Conservation (phyloP, 495 filamentous ascomycete species). For the Lasiosphaeria hispida region DNA sequence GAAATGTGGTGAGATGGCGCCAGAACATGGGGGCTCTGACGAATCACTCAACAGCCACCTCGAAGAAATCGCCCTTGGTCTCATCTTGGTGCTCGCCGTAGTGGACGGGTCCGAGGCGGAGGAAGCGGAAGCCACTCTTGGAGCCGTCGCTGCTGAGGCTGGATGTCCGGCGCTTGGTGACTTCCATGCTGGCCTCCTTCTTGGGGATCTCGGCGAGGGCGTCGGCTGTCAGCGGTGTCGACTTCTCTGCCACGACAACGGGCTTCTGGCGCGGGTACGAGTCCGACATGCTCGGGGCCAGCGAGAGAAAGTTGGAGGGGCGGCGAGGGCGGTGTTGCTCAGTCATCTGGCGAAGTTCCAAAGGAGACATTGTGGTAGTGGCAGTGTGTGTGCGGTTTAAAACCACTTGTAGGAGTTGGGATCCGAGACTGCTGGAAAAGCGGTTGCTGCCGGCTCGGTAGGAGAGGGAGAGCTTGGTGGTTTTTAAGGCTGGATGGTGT, state of each 20-base stretch:
- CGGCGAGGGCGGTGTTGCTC: slow-evolving; percentile 30
- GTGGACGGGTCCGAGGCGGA: slow-evolving; percentile 51
- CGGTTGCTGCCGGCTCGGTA: too few species aligned
- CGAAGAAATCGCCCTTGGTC: slow-evolving; percentile 44
- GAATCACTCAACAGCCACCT: slow-evolving; percentile 41
- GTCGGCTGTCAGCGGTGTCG: slow-evolving; percentile 23
- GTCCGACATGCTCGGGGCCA: slow-evolving; percentile 43
- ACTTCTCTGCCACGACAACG: slow-evolving; percentile 1
- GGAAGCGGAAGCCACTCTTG: slow-evolving; percentile 38
- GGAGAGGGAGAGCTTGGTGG: too few species aligned
- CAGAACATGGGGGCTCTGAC: not conserved
- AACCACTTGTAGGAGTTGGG: not conserved
- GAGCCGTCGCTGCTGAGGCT: slow-evolving; percentile 36
- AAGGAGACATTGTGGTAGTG: not conserved
- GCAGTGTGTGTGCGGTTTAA: not conserved
- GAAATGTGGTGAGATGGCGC: too few species aligned
- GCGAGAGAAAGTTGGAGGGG: slow-evolving; percentile 41
- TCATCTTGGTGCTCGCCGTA: slow-evolving; percentile 47
- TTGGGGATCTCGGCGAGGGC: slow-evolving; percentile 23
- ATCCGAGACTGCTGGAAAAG: too few species aligned
- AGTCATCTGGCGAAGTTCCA: slow-evolving; percentile 22
- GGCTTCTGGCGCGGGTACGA: slow-evolving; percentile 37
- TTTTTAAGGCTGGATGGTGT: too few species aligned
- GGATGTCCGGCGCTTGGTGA: slow-evolving; percentile 33
- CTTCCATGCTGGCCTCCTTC: not conserved